A percentile compares a stretch with the other conserved stretches of the same genome.
These are phyloP conservation scores for Kurtzmaniella fragi DNA, from an alignment of 805 yeast species.

Conservation along the genomic window DNA sequence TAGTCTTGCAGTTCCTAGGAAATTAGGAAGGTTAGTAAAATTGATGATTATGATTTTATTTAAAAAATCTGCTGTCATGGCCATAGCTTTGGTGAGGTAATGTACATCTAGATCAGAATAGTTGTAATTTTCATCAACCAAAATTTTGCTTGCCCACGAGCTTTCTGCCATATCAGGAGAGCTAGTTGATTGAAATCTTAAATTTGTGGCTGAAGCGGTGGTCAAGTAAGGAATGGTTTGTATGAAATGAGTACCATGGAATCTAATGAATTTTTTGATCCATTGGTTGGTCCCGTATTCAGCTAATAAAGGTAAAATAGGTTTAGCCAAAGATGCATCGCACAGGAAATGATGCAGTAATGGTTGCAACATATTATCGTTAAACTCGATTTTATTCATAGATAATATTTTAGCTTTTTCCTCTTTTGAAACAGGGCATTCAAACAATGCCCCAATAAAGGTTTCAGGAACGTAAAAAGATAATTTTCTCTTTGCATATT, in stretches of 20 bases:
- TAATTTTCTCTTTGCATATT: constrained; percentile 42
- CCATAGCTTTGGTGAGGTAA: constrained; percentile 22
- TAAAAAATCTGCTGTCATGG: constrained; percentile 17
- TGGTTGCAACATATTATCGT: constrained; percentile 7
- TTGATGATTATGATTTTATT: constrained; percentile 9
- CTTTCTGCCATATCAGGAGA: constrained; percentile 23
- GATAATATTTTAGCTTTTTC: constrained; percentile 16
- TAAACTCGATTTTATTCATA: constrained; percentile 4
- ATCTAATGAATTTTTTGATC: constrained; percentile 25
- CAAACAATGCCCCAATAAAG: constrained; percentile 61
- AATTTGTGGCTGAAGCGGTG: constrained; percentile 41
- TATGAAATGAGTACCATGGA: constrained; percentile 21
- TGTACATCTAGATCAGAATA: constrained; percentile 33
- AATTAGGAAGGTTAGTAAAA: constrained; percentile 5
- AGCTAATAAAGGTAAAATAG: constrained; percentile 55
- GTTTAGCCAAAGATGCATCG: constrained; percentile 28
- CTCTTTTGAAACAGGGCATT: constrained; percentile 36
- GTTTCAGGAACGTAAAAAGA: constrained; percentile 51
- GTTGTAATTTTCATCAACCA: constrained; percentile 47
- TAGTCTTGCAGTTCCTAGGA: constrained; percentile 7
- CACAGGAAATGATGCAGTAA: constrained; percentile 25
- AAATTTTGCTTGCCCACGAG: constrained; percentile 45
- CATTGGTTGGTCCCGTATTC: constrained; percentile 47
- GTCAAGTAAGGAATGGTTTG: constrained; percentile 55
- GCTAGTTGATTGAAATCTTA: constrained; percentile 28